Conservation (phyloP, 192 early-diverging fungal species). For the Paraglomus occultum region DNA sequence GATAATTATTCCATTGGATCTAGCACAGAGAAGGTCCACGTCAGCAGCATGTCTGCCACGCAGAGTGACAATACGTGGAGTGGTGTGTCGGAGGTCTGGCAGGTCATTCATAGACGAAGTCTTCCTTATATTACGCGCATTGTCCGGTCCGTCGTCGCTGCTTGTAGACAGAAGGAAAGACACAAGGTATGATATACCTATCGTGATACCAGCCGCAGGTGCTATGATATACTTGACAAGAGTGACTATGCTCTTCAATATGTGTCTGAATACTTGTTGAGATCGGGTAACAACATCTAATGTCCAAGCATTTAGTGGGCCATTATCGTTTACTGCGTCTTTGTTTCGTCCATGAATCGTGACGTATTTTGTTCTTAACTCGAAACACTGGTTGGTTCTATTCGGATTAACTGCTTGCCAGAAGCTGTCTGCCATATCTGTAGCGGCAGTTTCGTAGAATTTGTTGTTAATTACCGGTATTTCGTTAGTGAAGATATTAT, state of each 20-base stretch:
- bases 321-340: background rate
- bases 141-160: background rate
- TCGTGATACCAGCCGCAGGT: background rate
- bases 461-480: background rate
- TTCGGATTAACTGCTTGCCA: conserved; percentile 53
- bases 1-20: conserved; percentile 17
- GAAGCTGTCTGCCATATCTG: conserved; percentile 30
- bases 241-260: background rate
- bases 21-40: conserved; percentile 21
- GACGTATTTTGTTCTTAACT: conserved; percentile 39
- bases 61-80: conserved; percentile 13
- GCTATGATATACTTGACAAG: conserved; percentile 7
- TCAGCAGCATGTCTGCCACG: conserved; percentile 27
- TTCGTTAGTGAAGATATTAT: too few species aligned
- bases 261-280: background rate
- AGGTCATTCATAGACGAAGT: background rate
- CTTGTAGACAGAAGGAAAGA: background rate
- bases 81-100: background rate
- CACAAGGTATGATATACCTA: conserved; percentile 10
- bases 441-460: conserved; percentile 1
- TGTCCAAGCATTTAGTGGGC: background rate
- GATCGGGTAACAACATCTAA: background rate
- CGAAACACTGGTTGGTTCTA: conserved; percentile 46
- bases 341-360: background rate
- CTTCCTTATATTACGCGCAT: too few species aligned